Evolutionary conservation across 73 alveolate genomes (phyloP), one percentile per base, ranked within the genome.

Genomic region (Paramecium tetraurelia): DNA sequence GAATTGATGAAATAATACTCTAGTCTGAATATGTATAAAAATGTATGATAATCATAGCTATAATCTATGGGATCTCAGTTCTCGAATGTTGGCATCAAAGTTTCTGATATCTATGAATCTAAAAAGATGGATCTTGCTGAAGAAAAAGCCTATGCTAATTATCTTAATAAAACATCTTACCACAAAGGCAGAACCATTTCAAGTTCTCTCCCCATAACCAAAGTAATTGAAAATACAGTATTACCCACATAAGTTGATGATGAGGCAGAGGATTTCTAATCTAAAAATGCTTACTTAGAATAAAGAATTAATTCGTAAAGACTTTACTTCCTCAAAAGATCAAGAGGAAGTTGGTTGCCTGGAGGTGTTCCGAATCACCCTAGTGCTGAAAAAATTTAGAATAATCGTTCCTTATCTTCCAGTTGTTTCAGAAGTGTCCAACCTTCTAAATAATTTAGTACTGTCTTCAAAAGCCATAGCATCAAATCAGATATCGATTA

Each of bases 321-420:
- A 80, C 44, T 80, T 10, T 41, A 18, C 10, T 20, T 12, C 9
- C 8, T 80, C 14, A 80, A 80, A 44, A 80, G 57, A 36, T 10
- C 70, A 41, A 41, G 90, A 46, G 90, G 77, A 2, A 44, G 76
- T 41, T 80, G 90, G 90, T 46, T 80, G 48, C 90, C 90, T 22
- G 90, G 90, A 44, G 90, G 76, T 18, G 40, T 8, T 12, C 6
- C n/a, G 0, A 63, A 63, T 53, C 29, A n/a, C 31, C 84, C 84
- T 27, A 27, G 46, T 24, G 41, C 16, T 31, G 84, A 63, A 63
- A 63, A 12, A 3, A 63, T 63, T 63, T 63, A 20, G 24, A 63
- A 63, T 33, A 63, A 63, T 63, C 41, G 84, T 14, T 31, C 46
- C 3, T 31, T 63, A 33, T 63, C 84, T 12, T 63, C 84, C 18